phyloP scores from a whole-genome alignment of 164 flowering plant genomes.

The Saururus chinensis region DNA sequence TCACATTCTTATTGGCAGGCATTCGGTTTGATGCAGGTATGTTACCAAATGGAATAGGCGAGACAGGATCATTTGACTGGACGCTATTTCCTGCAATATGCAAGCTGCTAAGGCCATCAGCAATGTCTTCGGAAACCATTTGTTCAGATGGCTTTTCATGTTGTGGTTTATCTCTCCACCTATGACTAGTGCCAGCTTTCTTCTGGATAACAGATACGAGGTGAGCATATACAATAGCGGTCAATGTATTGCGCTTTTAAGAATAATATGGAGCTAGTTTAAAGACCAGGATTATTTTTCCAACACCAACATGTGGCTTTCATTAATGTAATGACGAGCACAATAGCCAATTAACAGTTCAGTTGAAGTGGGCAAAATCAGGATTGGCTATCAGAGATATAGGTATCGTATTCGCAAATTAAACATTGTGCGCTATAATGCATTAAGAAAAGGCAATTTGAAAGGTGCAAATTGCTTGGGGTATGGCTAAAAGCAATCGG shows the following conservation, averaged over 20 bases:
- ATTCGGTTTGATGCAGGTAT: slow-evolving; percentile 12
- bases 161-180: slow-evolving; percentile 35
- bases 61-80: slow-evolving; percentile 12
- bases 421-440: too few relatives aligned
- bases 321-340: too few relatives aligned
- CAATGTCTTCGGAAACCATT: slow-evolving; percentile 21
- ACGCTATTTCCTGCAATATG: slow-evolving; percentile 21
- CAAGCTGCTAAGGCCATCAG: slow-evolving; percentile 19
- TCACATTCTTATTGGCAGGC: slow-evolving; percentile 17
- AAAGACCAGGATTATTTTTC: too few relatives aligned
- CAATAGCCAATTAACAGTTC: too few relatives aligned
- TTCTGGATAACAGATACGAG: slow-evolving; percentile 21
- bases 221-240: background rate
- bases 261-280: background rate
- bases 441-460: too few relatives aligned
- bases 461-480: too few relatives aligned
- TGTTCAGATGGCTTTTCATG: slow-evolving; percentile 9
- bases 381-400: too few relatives aligned
- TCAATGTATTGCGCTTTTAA: too few relatives aligned
- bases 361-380: too few relatives aligned
- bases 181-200: slow-evolving; percentile 17
- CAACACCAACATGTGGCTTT: too few relatives aligned
- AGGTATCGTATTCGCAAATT: too few relatives aligned
- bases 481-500: too few relatives aligned
- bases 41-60: slow-evolving; percentile 22